A percentile compares a stretch with the other conserved stretches of the same genome.
These are phyloP conservation scores for Ophiostoma piceae DNA, from an alignment of 2,329 filamentous ascomycete species.

Conservation along the genomic window DNA sequence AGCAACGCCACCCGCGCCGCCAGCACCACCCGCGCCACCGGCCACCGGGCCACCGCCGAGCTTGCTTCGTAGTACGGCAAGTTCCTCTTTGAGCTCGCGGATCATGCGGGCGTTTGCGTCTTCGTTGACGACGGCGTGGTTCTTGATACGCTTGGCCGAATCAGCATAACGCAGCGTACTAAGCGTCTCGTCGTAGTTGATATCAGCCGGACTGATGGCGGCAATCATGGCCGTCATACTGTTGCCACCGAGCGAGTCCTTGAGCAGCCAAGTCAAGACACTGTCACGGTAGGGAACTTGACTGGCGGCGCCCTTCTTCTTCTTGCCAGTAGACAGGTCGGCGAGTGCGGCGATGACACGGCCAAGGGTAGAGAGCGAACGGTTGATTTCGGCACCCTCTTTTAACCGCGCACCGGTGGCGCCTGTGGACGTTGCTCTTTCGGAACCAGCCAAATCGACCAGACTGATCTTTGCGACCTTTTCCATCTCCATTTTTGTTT, in stretches of 20 bases:
- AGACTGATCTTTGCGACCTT: slow-evolving; percentile 97
- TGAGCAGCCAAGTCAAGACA: slow-evolving; percentile 90
- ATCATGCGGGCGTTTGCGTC: slow-evolving; percentile 99
- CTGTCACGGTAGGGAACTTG: slow-evolving; percentile 96
- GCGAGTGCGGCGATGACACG: slow-evolving; percentile 95
- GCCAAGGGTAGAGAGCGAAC: slow-evolving; percentile 90
- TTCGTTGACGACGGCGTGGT: slow-evolving; percentile 97
- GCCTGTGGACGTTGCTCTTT: slow-evolving; percentile 93
- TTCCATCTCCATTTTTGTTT: slow-evolving; percentile 95
- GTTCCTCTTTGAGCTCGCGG: slow-evolving; percentile 90
- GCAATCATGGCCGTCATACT: slow-evolving; percentile 99
- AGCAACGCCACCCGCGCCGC: slow-evolving; percentile 38
- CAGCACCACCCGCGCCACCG: slow-evolving; percentile 40
- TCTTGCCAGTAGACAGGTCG: slow-evolving; percentile 80
- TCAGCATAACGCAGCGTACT: slow-evolving; percentile 95
- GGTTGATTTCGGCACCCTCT: slow-evolving; percentile 97
- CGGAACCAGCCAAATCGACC: slow-evolving; percentile 95
- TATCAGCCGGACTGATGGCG: slow-evolving; percentile 94
- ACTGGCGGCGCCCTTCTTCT: slow-evolving; percentile 65
- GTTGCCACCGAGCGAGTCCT: slow-evolving; percentile 95
- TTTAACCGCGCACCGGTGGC: slow-evolving; percentile 92
- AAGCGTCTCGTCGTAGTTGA: slow-evolving; percentile 97
- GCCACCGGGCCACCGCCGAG: slow-evolving; percentile 47
- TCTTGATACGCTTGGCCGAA: slow-evolving; percentile 98
- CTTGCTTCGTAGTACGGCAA: slow-evolving; percentile 80